These are phyloP conservation scores for Mycena pura DNA, from an alignment of 768 basidiomycete species.

Conservation along the genomic window DNA sequence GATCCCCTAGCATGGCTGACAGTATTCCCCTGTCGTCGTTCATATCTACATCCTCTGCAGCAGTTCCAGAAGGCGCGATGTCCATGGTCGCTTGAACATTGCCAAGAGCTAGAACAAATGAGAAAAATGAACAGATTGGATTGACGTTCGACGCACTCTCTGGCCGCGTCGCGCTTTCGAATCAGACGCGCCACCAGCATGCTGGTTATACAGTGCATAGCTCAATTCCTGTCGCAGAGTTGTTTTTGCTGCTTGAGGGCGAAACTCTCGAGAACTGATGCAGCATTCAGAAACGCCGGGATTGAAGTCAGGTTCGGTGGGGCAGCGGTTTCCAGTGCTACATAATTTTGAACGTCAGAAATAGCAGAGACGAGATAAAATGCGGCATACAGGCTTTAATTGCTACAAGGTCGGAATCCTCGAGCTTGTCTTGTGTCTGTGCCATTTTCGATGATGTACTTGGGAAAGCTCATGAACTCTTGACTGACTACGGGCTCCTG, in stretches of 20 bases:
- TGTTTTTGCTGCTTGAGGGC: slow-evolving; percentile 89
- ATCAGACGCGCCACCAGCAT: slow-evolving; percentile 96
- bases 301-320: slow-evolving; percentile 92
- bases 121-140: slow-evolving; percentile 1
- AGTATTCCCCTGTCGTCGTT: slow-evolving; percentile 62
- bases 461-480: slow-evolving; percentile 93
- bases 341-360: background rate
- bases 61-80: slow-evolving; percentile 58
- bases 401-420: slow-evolving; percentile 87
- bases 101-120: slow-evolving; percentile 68
- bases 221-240: slow-evolving; percentile 92
- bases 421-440: slow-evolving; percentile 95
- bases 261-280: slow-evolving; percentile 88
- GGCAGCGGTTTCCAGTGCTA: slow-evolving; percentile 82
- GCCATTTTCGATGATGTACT: slow-evolving; percentile 96
- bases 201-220: slow-evolving; percentile 93
- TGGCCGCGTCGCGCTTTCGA: slow-evolving; percentile 91
- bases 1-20: slow-evolving; percentile 70
- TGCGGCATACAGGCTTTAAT: slow-evolving; percentile 88
- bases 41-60: slow-evolving; percentile 86
- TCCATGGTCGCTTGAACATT: slow-evolving; percentile 95
- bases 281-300: slow-evolving; percentile 86
- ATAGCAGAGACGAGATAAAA: background rate
- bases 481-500: slow-evolving; percentile 88
- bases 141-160: slow-evolving; percentile 73